Conservation (phyloP, 2,329 filamentous ascomycete species). For the Aspergillus puulaauensis region DNA sequence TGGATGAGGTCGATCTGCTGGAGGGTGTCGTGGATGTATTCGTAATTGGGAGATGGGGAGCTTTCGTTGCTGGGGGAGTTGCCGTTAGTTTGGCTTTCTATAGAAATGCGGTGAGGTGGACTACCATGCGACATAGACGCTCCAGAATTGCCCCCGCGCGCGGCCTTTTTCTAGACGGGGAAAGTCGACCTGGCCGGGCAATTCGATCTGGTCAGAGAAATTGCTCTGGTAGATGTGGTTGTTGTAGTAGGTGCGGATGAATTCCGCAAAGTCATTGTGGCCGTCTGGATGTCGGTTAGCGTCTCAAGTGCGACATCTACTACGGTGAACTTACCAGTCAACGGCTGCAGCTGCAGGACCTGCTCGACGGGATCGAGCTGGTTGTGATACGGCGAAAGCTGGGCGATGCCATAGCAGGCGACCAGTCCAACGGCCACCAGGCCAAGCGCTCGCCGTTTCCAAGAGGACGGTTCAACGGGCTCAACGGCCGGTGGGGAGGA, state of each 20-base stretch:
- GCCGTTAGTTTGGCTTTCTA: neutral
- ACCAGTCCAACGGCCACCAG: constrained; percentile 2
- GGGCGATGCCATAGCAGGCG: neutral
- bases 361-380: constrained; percentile 2
- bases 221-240: constrained; percentile 76
- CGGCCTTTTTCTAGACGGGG: constrained; percentile 67
- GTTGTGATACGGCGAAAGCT: neutral
- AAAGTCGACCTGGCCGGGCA: constrained; percentile 74
- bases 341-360: constrained; percentile 8
- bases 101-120: neutral
- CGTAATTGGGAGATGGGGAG: neutral
- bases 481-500: neutral
- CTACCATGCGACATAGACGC: constrained; percentile 64
- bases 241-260: constrained; percentile 64
- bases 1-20: constrained; percentile 39
- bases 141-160: constrained; percentile 86
- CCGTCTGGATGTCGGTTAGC: constrained; percentile 63
- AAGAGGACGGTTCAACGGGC: neutral
- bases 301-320: neutral
- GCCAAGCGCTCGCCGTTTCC: constrained; percentile 4
- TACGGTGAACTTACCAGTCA: constrained; percentile 3
- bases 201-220: constrained; percentile 55
- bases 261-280: constrained; percentile 81
- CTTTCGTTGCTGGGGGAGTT: neutral
- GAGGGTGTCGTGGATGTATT: constrained; percentile 23